Base-by-base conservation (phyloP, 169 alveolate species). In the Pseudocohnilembus persalinus region DNA sequence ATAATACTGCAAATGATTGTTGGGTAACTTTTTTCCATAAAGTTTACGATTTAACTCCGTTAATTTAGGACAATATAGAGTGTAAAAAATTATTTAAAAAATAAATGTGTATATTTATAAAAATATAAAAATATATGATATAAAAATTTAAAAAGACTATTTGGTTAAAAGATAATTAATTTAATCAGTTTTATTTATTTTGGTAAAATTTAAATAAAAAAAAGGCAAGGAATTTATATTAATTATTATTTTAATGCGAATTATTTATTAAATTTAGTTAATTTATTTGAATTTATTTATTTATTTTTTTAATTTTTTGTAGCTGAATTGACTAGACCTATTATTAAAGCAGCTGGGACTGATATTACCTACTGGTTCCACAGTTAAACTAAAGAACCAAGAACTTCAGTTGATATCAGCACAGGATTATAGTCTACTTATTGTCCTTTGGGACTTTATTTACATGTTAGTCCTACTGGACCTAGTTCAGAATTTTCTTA, bases 281-380 rank as follows among this genome's bases (percentile, higher is more conserved):
- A 27, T 63, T 79, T 79, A 26, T 20, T n/a, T 32, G 29, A 29
- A 0, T 16, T 49, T 11, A 11, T 49, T 49, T 11, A 11, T 11
- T 49, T 49, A 49, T 49, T 11, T 49, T 49, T 49, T 49, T 20
- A 49, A 11, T 11, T 49, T 49, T 33, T n/a, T n/a, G n/a, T 84
- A 79, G 84, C 83, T 33, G 76, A 76, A 74, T 85, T 88, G 68
- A 93, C 97, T 77, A 93, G 92, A 74, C 99, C 99, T 63, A 82
- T 97, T 32, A 95, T 97, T 32, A 93, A 94, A 31, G 96, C 96
- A 20, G 98, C 99, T 16, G 99, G 99, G 30, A 92, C 94, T 31
- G 98, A 97, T 87, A 96, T 97, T 65, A 93, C 98, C 35, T 96
- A 94, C 88, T 97, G 99, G 98, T 97, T 96, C 84, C 97, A 97